Evolutionary conservation across 148 eudicot species (phyloP).

Genomic region (Rhododendron molle): DNA sequence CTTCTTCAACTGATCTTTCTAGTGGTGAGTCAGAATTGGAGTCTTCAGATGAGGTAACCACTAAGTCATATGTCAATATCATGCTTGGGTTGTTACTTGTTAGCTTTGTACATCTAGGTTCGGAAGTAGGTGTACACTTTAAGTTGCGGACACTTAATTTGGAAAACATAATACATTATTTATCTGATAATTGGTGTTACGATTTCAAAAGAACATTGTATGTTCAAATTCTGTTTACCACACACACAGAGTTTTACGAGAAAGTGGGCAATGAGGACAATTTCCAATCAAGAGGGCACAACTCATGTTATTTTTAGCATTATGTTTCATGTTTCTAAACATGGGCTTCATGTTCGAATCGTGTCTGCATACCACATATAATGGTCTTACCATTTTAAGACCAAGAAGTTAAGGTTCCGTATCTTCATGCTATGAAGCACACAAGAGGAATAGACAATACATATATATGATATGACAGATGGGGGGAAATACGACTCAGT

Average conservation of each 20-base stretch:
- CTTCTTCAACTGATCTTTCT: conserved; percentile 42
- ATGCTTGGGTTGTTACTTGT: no score
- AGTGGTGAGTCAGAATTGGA: conserved; percentile 97
- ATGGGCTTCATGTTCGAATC: neutral
- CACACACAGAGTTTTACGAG: no score
- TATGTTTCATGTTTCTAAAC: neutral
- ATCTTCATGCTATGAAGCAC: neutral
- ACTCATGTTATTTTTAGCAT: neutral
- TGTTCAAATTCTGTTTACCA: neutral
- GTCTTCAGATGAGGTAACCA: conserved; percentile 81
- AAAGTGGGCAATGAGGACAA: neutral
- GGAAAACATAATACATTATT: neutral
- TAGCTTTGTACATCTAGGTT: neutral
- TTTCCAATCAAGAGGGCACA: neutral
- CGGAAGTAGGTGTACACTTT: neutral
- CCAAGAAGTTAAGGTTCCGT: neutral
- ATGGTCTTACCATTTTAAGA: neutral
- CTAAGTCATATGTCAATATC: neutral
- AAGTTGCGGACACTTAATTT: neutral
- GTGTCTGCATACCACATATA: neutral
- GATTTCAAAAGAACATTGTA: neutral
- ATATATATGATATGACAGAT: neutral
- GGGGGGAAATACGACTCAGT: neutral
- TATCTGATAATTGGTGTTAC: neutral
- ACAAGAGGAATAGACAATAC: neutral